Evolutionary conservation across 169 alveolate species (phyloP), one percentile per base, ranked within the genome.

Genomic region (Blepharisma undulans): DNA sequence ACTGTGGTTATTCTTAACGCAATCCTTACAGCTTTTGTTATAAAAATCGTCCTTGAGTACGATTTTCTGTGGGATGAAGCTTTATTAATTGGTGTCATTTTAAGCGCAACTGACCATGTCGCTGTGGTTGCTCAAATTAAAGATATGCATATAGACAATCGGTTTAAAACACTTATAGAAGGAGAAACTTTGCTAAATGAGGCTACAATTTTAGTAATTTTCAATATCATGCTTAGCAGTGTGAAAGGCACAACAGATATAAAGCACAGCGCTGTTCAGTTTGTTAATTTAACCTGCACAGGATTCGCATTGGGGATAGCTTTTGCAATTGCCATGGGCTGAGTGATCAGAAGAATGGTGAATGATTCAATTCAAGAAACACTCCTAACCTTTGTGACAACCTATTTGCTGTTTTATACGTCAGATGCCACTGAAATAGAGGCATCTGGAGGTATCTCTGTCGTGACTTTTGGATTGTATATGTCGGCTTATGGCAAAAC

Each of bases 41-140:
- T 94, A 60, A 90, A 92, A 32, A 81, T 78, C 36, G 74, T 93
- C 78, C 76, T 93, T 27, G 94, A 90, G 22, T 93, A 95, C 76
- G 93, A 92, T 79, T 87, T 93, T 60, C 76, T 92, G 12, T 95
- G 95, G 95, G 89, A 48, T 34, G 94, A 94, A 66, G 94, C 96
- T 32, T 88, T 93, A 14, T 76, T 94, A 72, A 79, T 95, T 36
- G 97, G 97, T 21, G 89, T 94, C 84, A 81, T 95, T 48, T 90
- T 95, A 22, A 92, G 94, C 22, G 97, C 97, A 21, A 95, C 97
- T 14, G 97, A 95, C 84, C 97, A 95, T 34, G 97, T 95, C 8
- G 97, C 97, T 29, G 97, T 95, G 19, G 96, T 95, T 8, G 95
- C 97, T 12, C 91, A 93, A 25, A 61, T 95, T 7, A 95, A 93